These are phyloP conservation scores for Fulvia fulva DNA, from an alignment of 2,329 filamentous ascomycete genomes.

Conservation along the genomic window DNA sequence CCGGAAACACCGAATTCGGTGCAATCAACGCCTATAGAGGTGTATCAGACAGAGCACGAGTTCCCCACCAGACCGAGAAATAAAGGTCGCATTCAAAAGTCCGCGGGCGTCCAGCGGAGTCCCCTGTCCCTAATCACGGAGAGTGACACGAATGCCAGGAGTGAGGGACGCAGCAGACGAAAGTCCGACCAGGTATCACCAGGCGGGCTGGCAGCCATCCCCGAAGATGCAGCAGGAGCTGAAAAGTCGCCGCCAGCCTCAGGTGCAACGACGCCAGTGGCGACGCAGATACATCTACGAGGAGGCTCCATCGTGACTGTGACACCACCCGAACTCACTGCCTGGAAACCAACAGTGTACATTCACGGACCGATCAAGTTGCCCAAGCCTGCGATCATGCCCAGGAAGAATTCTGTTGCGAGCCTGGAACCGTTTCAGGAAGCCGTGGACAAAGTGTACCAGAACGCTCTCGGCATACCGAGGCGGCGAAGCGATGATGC, in stretches of 20 bases:
- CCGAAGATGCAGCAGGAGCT: constrained; percentile 12
- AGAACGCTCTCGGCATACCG: constrained; percentile 25
- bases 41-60: constrained; percentile 14
- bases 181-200: constrained; percentile 12
- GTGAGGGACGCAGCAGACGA: constrained; percentile 4
- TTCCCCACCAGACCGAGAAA: constrained; percentile 5
- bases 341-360: constrained; percentile 37
- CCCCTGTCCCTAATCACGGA: constrained; percentile 24
- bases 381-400: constrained; percentile 32
- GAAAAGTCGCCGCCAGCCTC: constrained; percentile 25
- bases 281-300: constrained; percentile 31
- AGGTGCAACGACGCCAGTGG: constrained; percentile 19
- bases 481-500: constrained; percentile 34
- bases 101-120: constrained; percentile 14
- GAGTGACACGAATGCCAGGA: constrained; percentile 10
- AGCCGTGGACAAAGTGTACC: constrained; percentile 30
- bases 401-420: constrained; percentile 40
- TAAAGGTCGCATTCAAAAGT: constrained; percentile 13
- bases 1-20: constrained; percentile 24
- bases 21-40: constrained; percentile 21
- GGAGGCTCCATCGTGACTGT: constrained; percentile 35
- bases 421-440: constrained; percentile 39
- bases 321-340: constrained; percentile 32
- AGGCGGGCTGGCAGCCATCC: constrained; percentile 22
- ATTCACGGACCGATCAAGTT: constrained; percentile 42